phyloP scores from a whole-genome alignment of 2,329 filamentous ascomycete species.

The Ophiostoma sp. region DNA sequence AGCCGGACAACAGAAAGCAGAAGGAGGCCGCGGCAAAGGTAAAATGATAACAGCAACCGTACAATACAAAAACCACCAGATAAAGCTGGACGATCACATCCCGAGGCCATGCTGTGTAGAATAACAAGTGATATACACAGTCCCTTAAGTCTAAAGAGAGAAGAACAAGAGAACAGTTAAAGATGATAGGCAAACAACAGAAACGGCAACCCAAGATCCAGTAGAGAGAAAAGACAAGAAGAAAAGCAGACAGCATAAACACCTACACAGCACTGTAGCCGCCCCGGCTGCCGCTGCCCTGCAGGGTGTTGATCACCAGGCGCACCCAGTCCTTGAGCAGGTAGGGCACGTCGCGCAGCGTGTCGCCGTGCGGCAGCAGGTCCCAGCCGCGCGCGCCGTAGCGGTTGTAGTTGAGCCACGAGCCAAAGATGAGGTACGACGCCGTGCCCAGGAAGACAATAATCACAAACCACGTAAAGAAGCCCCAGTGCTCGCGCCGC shows the following conservation, averaged over 20 bases:
- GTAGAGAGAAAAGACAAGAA: not conserved
- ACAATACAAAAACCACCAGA: not conserved
- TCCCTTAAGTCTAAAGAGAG: not conserved
- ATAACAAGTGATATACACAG: constrained; percentile 12
- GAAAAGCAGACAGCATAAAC: not conserved
- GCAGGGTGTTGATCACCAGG: constrained; percentile 73
- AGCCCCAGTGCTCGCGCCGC: constrained; percentile 68
- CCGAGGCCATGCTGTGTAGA: not conserved
- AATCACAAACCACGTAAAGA: constrained; percentile 95
- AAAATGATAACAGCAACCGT: not conserved
- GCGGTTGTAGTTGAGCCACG: constrained; percentile 97
- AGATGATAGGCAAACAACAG: not conserved
- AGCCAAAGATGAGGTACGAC: constrained; percentile 92
- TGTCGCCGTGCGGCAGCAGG: constrained; percentile 84
- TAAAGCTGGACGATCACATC: not conserved
- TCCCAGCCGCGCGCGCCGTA: constrained; percentile 96
- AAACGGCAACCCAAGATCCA: not conserved
- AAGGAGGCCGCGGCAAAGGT: not conserved
- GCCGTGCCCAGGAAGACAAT: constrained; percentile 84
- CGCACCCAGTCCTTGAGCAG: constrained; percentile 83
- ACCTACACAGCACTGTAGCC: constrained; percentile 86
- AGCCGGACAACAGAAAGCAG: not conserved
- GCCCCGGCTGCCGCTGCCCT: constrained; percentile 76
- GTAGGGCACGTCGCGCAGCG: constrained; percentile 87
- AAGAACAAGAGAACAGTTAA: not conserved